These are phyloP conservation scores for Phytophthora palmivora DNA, from an alignment of 352 stramenopile genomes.

Conservation along the genomic window DNA sequence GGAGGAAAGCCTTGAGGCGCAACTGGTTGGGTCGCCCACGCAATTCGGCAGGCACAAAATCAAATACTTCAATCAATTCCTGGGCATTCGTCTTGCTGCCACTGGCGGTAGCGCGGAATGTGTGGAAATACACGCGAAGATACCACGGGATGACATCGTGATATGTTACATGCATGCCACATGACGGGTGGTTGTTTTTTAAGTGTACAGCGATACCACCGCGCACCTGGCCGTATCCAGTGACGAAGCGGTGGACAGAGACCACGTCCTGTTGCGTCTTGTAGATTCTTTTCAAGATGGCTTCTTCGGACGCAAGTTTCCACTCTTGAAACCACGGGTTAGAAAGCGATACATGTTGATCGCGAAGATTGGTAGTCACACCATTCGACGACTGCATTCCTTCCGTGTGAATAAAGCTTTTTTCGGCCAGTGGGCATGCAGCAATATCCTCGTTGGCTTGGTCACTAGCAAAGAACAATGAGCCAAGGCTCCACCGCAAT, in stretches of 20 bases:
- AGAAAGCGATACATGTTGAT: slow-evolving; percentile 10
- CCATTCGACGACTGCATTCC: slow-evolving; percentile 1
- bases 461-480: slow-evolving; percentile 51
- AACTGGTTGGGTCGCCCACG: slow-evolving; percentile 67
- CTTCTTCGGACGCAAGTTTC: slow-evolving; percentile 21
- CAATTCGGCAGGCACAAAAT: slow-evolving; percentile 70
- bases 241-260: slow-evolving; percentile 77
- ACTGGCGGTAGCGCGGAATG: slow-evolving; percentile 41
- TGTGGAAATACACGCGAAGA: slow-evolving; percentile 81
- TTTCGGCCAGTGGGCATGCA: slow-evolving; percentile 48
- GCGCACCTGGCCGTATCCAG: slow-evolving; percentile 76
- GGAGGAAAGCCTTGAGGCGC: slow-evolving; percentile 55
- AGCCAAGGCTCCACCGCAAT: slow-evolving; percentile 48
- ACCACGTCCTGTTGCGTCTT: slow-evolving; percentile 43
- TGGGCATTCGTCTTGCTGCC: slow-evolving; percentile 16
- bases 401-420: slow-evolving; percentile 54
- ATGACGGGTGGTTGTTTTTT: slow-evolving; percentile 60
- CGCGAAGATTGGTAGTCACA: slow-evolving; percentile 36
- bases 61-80: slow-evolving; percentile 34
- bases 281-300: slow-evolving; percentile 11
- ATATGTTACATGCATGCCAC: slow-evolving; percentile 68
- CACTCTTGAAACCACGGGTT: slow-evolving; percentile 36
- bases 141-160: slow-evolving; percentile 86
- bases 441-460: slow-evolving; percentile 17
- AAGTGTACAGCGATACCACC: slow-evolving; percentile 76